phyloP scores from a whole-genome alignment of 1,284 basidiomycete genomes.

The Leccinum huronense region DNA sequence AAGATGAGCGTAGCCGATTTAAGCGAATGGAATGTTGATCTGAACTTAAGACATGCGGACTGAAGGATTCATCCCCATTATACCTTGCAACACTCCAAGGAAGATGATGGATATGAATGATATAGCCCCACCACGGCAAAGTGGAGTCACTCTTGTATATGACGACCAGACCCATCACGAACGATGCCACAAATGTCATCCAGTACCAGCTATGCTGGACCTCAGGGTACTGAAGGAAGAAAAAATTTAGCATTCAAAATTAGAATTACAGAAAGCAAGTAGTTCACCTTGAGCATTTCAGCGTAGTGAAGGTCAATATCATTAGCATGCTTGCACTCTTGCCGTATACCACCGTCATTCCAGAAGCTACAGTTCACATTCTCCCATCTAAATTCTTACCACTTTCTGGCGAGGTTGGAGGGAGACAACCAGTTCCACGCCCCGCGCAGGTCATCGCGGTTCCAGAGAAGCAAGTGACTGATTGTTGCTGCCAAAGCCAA shows the following conservation, averaged over 20 bases:
- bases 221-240: conserved; percentile 42
- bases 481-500: conserved; percentile 47
- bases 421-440: conserved; percentile 47
- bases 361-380: conserved; percentile 47
- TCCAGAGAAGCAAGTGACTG: conserved; percentile 54
- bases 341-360: conserved; percentile 40
- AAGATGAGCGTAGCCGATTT: neutral
- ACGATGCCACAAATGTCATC: conserved; percentile 38
- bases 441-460: conserved; percentile 41
- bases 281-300: conserved; percentile 49
- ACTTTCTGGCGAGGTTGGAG: conserved; percentile 23
- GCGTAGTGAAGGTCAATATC: conserved; percentile 52
- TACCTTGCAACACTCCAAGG: conserved; percentile 49
- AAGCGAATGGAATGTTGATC: neutral
- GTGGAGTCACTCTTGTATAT: conserved; percentile 52
- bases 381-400: conserved; percentile 25
- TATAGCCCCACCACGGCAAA: conserved; percentile 49
- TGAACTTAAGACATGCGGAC: conserved; percentile 39
- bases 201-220: conserved; percentile 49
- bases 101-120: conserved; percentile 49
- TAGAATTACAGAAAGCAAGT: neutral
- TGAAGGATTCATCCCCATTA: conserved; percentile 50
- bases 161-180: conserved; percentile 43
- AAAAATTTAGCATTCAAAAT: neutral
- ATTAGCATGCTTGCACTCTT: conserved; percentile 27